Percentiles rank a stretch among this genome's conserved stretches.
phyloP scores from a whole-genome alignment of 208 protist species.

The Naegleria lovaniensis region DNA sequence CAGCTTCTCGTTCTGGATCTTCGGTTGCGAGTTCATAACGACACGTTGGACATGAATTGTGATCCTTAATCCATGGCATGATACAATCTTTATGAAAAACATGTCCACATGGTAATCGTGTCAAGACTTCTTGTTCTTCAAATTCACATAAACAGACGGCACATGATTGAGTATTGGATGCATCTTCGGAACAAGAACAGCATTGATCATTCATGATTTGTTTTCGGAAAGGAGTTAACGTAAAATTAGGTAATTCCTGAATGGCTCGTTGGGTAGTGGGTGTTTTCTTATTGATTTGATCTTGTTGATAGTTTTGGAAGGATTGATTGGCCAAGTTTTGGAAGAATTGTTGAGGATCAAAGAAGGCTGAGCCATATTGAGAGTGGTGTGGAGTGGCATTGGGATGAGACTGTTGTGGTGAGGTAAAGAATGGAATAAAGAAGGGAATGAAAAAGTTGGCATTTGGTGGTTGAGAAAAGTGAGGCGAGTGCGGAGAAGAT shows the following conservation, averaged over 20 bases:
- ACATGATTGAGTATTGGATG: background rate
- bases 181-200: background rate
- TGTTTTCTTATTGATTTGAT: background rate
- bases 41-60: conserved; percentile 49
- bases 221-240: background rate
- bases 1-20: background rate
- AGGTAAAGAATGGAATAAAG: no score
- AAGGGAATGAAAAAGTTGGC: no score
- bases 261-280: background rate
- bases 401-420: no score
- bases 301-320: background rate
- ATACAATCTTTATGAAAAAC: conserved; percentile 43
- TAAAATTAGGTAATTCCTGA: background rate
- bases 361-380: no score
- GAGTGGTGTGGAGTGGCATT: no score
- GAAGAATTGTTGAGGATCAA: background rate
- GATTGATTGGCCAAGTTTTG: background rate
- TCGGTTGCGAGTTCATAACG: conserved; percentile 43
- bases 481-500: no score
- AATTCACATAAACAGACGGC: conserved; percentile 36
- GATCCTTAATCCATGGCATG: conserved; percentile 40
- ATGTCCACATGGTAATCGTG: conserved; percentile 43
- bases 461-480: no score
- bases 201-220: background rate
- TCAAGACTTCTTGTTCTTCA: conserved; percentile 23